Conservation (phyloP, 2,329 filamentous ascomycete species). For the Davidsoniella eucalypti region DNA sequence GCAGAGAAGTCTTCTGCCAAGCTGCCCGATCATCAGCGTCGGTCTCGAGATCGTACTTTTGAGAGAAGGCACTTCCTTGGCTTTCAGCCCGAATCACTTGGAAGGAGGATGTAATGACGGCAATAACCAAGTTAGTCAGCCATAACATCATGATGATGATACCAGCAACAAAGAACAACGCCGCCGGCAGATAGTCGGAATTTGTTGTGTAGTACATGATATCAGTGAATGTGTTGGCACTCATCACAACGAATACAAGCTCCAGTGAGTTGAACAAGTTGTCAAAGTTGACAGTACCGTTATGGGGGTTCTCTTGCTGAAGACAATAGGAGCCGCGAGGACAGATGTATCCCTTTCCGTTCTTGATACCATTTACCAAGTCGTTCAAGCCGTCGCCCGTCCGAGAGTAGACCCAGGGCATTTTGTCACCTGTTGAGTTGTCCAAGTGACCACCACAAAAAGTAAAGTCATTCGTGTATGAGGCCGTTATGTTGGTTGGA, state of each 20-base stretch:
- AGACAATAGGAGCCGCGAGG: constrained; percentile 71
- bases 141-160: constrained; percentile 92
- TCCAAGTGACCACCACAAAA: constrained; percentile 78
- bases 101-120: constrained; percentile 95
- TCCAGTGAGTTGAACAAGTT: constrained; percentile 86
- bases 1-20: constrained; percentile 34
- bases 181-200: constrained; percentile 76
- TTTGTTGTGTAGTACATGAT: constrained; percentile 86
- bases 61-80: constrained; percentile 67
- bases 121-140: constrained; percentile 87
- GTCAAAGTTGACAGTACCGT: constrained; percentile 82
- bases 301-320: constrained; percentile 61
- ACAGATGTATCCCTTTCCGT: constrained; percentile 74
- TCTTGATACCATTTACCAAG: constrained; percentile 32
- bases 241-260: constrained; percentile 96
- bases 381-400: constrained; percentile 25
- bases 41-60: constrained; percentile 26
- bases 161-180: constrained; percentile 55
- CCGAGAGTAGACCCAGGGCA: constrained; percentile 49
- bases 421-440: constrained; percentile 34
- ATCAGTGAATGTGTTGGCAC: constrained; percentile 90
- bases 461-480: constrained; percentile 48
- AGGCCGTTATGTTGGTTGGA: constrained; percentile 34
- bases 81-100: constrained; percentile 96
- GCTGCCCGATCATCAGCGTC: constrained; percentile 40